Evolutionary conservation across 768 basidiomycete genomes (phyloP).

Genomic region (Rhodosporidiobolus sp.): DNA sequence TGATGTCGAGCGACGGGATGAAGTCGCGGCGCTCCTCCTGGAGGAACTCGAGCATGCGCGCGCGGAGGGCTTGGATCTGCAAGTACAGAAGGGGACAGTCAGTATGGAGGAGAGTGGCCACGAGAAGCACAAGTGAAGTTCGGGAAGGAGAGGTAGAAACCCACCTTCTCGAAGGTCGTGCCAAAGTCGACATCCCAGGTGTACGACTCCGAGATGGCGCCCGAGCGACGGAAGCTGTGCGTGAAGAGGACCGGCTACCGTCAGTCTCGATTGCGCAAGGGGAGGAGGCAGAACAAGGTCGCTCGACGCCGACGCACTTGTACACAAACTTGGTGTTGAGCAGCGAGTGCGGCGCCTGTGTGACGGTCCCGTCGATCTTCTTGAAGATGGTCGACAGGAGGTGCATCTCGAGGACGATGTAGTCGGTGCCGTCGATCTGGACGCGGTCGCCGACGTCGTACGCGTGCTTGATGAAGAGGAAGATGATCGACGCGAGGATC

Average conservation of each 20-base stretch:
- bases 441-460: slow-evolving; percentile 72
- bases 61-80: slow-evolving; percentile 65
- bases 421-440: slow-evolving; percentile 50
- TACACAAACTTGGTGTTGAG: slow-evolving; percentile 57
- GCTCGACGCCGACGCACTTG: slow-evolving; percentile 10
- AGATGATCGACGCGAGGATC: slow-evolving; percentile 79
- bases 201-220: slow-evolving; percentile 74
- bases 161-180: slow-evolving; percentile 68
- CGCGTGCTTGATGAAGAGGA: slow-evolving; percentile 61
- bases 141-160: no score
- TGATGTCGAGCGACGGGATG: slow-evolving; percentile 68
- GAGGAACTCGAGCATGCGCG: slow-evolving; percentile 75
- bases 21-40: slow-evolving; percentile 70
- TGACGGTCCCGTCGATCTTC: slow-evolving; percentile 56
- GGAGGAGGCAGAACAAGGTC: background rate
- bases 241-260: accelerated
- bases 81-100: background rate
- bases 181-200: slow-evolving; percentile 72
- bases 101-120: no score
- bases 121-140: no score
- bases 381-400: slow-evolving; percentile 70
- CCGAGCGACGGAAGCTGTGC: slow-evolving; percentile 48
- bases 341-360: slow-evolving; percentile 60
- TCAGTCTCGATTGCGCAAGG: background rate
- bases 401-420: slow-evolving; percentile 55